A percentile compares a stretch with the other conserved stretches of the same genome.
Conservation (phyloP, 768 basidiomycete species). For the Phanerochaete sordida region DNA sequence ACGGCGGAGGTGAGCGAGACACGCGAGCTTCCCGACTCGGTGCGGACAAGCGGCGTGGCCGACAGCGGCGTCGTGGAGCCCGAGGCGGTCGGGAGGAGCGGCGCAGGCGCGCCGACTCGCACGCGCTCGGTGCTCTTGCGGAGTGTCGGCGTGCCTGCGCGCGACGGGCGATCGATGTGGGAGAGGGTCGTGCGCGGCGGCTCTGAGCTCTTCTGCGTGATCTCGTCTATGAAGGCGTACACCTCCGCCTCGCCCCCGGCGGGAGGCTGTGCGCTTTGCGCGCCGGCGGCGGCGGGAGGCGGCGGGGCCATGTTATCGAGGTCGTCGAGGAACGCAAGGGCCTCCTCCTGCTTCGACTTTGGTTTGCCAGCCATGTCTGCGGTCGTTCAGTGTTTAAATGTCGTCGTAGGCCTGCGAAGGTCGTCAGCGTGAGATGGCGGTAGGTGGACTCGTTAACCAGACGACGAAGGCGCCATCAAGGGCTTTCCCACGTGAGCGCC, state of each 20-base stretch:
- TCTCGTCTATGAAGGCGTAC: conserved; percentile 91
- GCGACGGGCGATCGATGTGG: conserved; percentile 57
- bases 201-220: conserved; percentile 86
- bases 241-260: conserved; percentile 72
- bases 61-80: conserved; percentile 13
- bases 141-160: conserved; percentile 67
- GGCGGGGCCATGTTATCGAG: conserved; percentile 69
- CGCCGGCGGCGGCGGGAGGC: conserved; percentile 17
- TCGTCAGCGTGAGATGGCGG: not conserved
- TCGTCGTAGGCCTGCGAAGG: no score
- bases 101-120: conserved; percentile 46
- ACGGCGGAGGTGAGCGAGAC: conserved; percentile 14
- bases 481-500: not conserved
- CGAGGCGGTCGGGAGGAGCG: conserved; percentile 36
- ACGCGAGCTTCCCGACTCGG: conserved; percentile 21
- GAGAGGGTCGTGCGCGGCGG: conserved; percentile 60
- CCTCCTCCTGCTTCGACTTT: conserved; percentile 84
- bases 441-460: not conserved
- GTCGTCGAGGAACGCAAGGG: conserved; percentile 89
- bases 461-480: not conserved
- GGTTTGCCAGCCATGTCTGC: conserved; percentile 39
- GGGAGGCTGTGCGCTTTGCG: conserved; percentile 21
- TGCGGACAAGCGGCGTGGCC: conserved; percentile 16
- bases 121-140: conserved; percentile 78
- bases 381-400: no score